phyloP scores from a whole-genome alignment of 2,329 filamentous ascomycete species.

The Fusarium tuaranense region DNA sequence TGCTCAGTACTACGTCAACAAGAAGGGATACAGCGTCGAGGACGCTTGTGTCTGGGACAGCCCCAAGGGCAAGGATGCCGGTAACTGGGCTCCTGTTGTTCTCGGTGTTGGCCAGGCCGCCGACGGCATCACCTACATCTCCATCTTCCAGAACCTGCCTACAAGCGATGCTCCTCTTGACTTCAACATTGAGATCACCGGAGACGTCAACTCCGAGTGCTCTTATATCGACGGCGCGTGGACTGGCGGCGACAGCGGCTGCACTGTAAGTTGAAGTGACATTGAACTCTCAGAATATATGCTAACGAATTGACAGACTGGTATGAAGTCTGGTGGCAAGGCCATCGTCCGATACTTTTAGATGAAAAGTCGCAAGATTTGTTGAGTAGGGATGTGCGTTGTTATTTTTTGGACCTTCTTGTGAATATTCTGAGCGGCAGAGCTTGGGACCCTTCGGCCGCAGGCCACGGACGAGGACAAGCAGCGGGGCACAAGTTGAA shows the following conservation, averaged over 20 bases:
- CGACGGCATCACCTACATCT: conserved; percentile 78
- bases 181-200: conserved; percentile 82
- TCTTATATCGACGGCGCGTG: conserved; percentile 74
- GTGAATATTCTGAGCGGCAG: conserved; percentile 49
- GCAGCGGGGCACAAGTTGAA: conserved; percentile 24
- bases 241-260: conserved; percentile 70
- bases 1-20: conserved; percentile 98
- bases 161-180: conserved; percentile 77
- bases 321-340: conserved; percentile 54
- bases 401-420: conserved; percentile 48
- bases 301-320: conserved; percentile 53
- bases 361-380: conserved; percentile 4
- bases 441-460: conserved; percentile 36
- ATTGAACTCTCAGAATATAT: not conserved
- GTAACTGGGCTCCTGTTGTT: conserved; percentile 92
- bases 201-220: conserved; percentile 71
- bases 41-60: conserved; percentile 82
- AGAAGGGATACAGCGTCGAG: conserved; percentile 72
- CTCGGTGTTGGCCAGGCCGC: conserved; percentile 80
- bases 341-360: conserved; percentile 60
- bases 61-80: conserved; percentile 63
- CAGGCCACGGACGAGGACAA: conserved; percentile 34
- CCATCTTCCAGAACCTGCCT: conserved; percentile 86
- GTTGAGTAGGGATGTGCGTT: conserved; percentile 36
- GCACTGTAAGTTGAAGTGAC: conserved; percentile 77